Evolutionary conservation across 2,329 filamentous ascomycete genomes (phyloP), one percentile per base, ranked within the genome.

Genomic region (Aspergillus latus): DNA sequence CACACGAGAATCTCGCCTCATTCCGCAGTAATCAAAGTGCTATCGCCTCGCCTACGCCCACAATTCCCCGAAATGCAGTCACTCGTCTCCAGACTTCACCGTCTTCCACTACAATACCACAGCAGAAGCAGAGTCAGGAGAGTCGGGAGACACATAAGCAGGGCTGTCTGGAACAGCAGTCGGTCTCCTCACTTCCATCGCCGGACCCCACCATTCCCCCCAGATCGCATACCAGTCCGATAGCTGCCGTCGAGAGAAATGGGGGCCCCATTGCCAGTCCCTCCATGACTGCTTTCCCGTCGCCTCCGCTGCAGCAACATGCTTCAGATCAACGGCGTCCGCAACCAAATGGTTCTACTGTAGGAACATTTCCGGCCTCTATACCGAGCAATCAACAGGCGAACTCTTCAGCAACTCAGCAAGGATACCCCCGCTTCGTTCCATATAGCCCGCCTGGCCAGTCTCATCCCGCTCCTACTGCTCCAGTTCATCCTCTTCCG

Each of bases 251-350:
- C 39, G 62, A 63, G 49, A 53, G 57, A 15, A 59, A 59, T 58
- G 48, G 50, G 40, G n/a, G 30, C 32, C 39, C 46, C 45, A 40
- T 49, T 29, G 30, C 42, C 21, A 52, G 39, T 46, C 82, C 15
- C 77, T 88, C 49, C 13, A 11, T 39, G 13, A 36, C 52, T 21
- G 46, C 54, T n/a, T 53, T 61, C 83, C 84, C 5, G 87, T 87
- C 11, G 85, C 86, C 32, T 80, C 84, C 51, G 8, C 34, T 36
- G 39, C 36, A 48, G 32, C 54, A 53, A 34, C 32, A 34, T 21
- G 46, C 57, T 30, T 30, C 45, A 5, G 13, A 30, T 15, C 49
- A 48, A 5, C 26, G 8, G 28, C 52, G 16, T 11, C 15, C 32
- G 40, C 50, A 28, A 13, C 34, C 43, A 28, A 36, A 47, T 54